phyloP scores from a whole-genome alignment of 169 alveolate genomes.

The Prorocentrum cordatum region DNA sequence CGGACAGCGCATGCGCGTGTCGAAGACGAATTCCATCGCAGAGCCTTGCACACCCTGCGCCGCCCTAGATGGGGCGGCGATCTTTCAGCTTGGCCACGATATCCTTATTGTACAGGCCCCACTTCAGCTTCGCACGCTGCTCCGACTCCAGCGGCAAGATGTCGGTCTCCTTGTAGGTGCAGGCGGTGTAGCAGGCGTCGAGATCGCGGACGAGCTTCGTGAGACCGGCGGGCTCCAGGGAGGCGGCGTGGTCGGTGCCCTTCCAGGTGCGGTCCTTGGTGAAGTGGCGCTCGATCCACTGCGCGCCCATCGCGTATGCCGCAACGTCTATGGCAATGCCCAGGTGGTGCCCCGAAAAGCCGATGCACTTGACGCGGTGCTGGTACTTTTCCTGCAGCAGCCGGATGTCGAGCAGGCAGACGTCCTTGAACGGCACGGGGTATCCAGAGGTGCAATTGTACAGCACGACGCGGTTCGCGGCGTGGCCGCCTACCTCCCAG shows the following conservation, averaged over 20 bases:
- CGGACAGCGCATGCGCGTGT: too few relatives aligned
- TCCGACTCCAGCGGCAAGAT: too few relatives aligned
- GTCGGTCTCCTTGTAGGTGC: not conserved
- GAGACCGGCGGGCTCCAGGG: not conserved
- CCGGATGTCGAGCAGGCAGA: not conserved
- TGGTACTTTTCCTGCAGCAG: not conserved
- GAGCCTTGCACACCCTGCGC: too few relatives aligned
- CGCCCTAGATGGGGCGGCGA: too few relatives aligned
- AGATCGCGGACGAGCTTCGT: not conserved
- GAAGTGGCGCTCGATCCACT: not conserved
- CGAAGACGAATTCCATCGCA: too few relatives aligned
- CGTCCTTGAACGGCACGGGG: not conserved
- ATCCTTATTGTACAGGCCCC: not conserved
- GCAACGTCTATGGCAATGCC: constrained; percentile 1
- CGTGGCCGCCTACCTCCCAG: constrained; percentile 4
- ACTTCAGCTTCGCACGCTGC: not conserved
- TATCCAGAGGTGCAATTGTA: not conserved
- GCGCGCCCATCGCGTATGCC: not conserved
- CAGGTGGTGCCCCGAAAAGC: not conserved
- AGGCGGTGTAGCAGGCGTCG: not conserved
- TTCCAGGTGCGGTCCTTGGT: constrained; percentile 12
- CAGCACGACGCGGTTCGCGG: not conserved
- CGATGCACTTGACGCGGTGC: not conserved
- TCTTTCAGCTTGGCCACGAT: too few relatives aligned
- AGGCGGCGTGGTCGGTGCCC: constrained; percentile 7